A percentile compares a stretch with the other conserved stretches of the same genome.
These are phyloP conservation scores for Trichosporon sp. DNA, from an alignment of 1,284 basidiomycete species.

Conservation along the genomic window DNA sequence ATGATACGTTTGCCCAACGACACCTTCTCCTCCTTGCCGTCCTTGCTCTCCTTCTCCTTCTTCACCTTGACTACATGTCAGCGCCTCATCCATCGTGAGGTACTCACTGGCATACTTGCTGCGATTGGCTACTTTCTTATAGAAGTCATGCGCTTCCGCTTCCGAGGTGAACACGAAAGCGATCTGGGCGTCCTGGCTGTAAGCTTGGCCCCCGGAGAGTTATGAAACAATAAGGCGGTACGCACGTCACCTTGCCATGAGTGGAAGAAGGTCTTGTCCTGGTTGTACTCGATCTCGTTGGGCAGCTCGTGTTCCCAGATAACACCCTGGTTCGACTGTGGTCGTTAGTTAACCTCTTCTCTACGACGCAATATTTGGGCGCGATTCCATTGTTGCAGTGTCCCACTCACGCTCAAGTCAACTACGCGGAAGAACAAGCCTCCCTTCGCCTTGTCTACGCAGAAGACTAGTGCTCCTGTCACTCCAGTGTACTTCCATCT, in stretches of 20 bases:
- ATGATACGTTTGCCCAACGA: conserved; percentile 63
- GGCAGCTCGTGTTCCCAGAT: conserved; percentile 96
- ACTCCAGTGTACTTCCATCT: conserved; percentile 84
- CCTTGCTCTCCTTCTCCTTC: conserved; percentile 31
- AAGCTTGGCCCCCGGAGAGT: not conserved
- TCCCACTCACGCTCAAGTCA: conserved; percentile 64
- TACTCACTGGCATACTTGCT: conserved; percentile 66
- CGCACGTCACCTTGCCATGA: conserved; percentile 89
- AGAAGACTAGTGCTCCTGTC: conserved; percentile 78
- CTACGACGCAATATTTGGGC: too few relatives aligned
- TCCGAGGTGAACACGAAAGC: conserved; percentile 90
- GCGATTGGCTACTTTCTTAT: conserved; percentile 78
- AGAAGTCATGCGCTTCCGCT: conserved; percentile 80
- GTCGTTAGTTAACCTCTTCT: conserved; percentile 19
- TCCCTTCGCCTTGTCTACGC: conserved; percentile 65
- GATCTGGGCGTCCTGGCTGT: conserved; percentile 57
- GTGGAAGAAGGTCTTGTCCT: conserved; percentile 91
- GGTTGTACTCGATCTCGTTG: conserved; percentile 77
- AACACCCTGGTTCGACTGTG: conserved; percentile 73
- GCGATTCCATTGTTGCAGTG: too few relatives aligned
- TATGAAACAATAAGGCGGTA: conserved; percentile 71
- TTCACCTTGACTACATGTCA: conserved; percentile 45
- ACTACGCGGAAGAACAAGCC: conserved; percentile 73
- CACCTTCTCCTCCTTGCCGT: conserved; percentile 46
- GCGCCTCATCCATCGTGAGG: not conserved